A percentile compares a stretch with the other conserved stretches of the same genome.
Conservation (phyloP, 495 filamentous ascomycete genomes). For the Copromyces sp. region DNA sequence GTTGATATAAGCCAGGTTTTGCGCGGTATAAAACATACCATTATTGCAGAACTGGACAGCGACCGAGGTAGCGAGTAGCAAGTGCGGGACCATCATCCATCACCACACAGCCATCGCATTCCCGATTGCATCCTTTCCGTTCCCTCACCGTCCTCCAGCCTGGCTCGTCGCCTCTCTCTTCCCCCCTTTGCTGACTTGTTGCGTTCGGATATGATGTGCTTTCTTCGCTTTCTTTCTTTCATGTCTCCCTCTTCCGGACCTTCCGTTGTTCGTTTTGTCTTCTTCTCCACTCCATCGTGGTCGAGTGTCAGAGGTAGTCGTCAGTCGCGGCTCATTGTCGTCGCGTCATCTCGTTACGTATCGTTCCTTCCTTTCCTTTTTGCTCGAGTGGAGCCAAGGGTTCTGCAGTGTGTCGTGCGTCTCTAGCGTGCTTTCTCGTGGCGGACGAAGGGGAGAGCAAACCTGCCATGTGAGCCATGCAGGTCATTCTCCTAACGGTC, state of each 20-base stretch:
- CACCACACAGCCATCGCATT: background rate
- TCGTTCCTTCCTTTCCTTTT: no score
- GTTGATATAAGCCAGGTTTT: constrained; percentile 11
- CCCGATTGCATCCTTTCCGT: background rate
- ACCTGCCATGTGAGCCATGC: background rate
- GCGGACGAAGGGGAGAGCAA: background rate
- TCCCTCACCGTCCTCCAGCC: background rate
- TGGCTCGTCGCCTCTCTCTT: background rate
- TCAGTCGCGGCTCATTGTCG: no score
- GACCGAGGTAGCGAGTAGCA: background rate
- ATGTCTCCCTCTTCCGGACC: background rate
- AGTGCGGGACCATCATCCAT: background rate
- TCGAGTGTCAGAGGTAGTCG: background rate
- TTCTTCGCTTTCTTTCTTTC: background rate
- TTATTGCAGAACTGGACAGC: constrained; percentile 7
- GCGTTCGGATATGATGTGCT: background rate
- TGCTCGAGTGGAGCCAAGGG: no score
- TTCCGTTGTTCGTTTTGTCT: background rate
- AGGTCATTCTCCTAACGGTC: background rate
- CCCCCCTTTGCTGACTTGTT: background rate
- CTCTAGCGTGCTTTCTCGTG: background rate
- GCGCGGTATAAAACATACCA: constrained; percentile 11
- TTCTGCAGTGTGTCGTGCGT: background rate
- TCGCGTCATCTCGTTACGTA: background rate
- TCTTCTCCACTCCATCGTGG: background rate